These are phyloP conservation scores for Saccharomyces hybrid DNA, from an alignment of 1,139 yeast genomes.

Conservation along the genomic window DNA sequence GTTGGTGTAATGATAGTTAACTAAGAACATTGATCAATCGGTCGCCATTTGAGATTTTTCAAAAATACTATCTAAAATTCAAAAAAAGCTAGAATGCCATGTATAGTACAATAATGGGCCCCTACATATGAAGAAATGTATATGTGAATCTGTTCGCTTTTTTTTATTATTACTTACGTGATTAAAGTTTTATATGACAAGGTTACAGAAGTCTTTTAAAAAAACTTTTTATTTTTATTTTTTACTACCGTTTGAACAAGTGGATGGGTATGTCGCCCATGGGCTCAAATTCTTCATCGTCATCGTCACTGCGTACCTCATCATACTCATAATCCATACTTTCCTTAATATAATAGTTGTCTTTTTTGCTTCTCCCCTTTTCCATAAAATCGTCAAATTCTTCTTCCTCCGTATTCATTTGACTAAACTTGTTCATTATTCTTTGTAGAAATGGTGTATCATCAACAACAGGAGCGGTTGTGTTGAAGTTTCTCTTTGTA, in stretches of 20 bases:
- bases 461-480: background rate
- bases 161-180: background rate
- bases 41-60: too few species aligned
- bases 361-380: constrained; percentile 10
- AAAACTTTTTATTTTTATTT: background rate
- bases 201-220: background rate
- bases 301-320: constrained; percentile 10
- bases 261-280: constrained; percentile 5
- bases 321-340: constrained; percentile 21
- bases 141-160: too few species aligned
- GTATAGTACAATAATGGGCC: too few species aligned
- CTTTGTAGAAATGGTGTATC: constrained; percentile 3
- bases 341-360: constrained; percentile 21
- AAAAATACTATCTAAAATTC: too few species aligned
- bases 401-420: constrained; percentile 27
- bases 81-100: too few species aligned
- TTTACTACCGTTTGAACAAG: background rate
- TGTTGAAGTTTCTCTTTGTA: background rate
- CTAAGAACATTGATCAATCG: too few species aligned
- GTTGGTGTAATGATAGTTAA: too few species aligned
- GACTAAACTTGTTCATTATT: constrained; percentile 23
- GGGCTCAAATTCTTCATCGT: constrained; percentile 3
- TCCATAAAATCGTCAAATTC: constrained; percentile 21
- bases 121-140: too few species aligned
- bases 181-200: too few species aligned